Evolutionary conservation across 768 basidiomycete genomes (phyloP).

Genomic region (Thelephora aurantiotincta): DNA sequence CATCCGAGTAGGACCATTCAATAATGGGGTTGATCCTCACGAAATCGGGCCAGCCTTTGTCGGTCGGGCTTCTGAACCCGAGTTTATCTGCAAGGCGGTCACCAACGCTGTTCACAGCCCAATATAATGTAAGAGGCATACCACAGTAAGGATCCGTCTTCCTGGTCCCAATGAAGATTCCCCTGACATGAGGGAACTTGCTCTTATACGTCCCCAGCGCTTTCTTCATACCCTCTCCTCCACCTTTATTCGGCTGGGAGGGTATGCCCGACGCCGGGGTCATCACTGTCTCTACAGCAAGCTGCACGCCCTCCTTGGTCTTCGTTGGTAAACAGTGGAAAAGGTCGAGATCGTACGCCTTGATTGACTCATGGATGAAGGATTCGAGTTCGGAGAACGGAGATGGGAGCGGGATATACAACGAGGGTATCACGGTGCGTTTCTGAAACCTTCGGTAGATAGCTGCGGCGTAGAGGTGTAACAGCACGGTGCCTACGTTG

Average conservation of each 20-base stretch:
- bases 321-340: slow-evolving; percentile 39
- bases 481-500: slow-evolving; percentile 77
- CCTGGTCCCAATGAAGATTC: slow-evolving; percentile 82
- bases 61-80: slow-evolving; percentile 64
- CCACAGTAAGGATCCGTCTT: slow-evolving; percentile 90
- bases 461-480: slow-evolving; percentile 75
- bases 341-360: slow-evolving; percentile 62
- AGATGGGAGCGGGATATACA: slow-evolving; percentile 85
- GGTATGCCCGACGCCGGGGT: slow-evolving; percentile 4
- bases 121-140: slow-evolving; percentile 23
- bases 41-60: slow-evolving; percentile 79
- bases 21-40: slow-evolving; percentile 92
- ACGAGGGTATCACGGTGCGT: slow-evolving; percentile 29
- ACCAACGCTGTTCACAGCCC: background rate
- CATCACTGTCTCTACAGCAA: background rate
- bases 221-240: slow-evolving; percentile 61
- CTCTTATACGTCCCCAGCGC: slow-evolving; percentile 65
- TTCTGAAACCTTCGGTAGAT: slow-evolving; percentile 33
- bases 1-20: slow-evolving; percentile 82
- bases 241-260: slow-evolving; percentile 25
- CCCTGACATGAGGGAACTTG: slow-evolving; percentile 50
- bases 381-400: slow-evolving; percentile 75
- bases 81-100: slow-evolving; percentile 42
- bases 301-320: slow-evolving; percentile 18
- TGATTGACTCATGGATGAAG: slow-evolving; percentile 58